Evolutionary conservation across 78 protist genomes (phyloP).

Genomic region (Salpingoeca rosetta): DNA sequence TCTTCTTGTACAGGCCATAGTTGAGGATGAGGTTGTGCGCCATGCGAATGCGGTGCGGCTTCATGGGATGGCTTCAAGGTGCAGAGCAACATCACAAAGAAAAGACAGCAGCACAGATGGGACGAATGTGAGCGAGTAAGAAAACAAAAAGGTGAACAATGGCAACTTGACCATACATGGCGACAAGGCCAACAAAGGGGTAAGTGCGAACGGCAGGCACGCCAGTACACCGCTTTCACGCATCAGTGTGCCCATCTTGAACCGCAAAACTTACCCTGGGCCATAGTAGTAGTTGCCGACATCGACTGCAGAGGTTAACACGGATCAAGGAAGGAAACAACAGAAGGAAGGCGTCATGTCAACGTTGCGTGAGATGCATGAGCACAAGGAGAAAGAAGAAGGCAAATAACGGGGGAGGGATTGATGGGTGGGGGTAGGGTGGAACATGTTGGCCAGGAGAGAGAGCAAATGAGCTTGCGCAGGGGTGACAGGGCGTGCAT

Average conservation of each 20-base stretch:
- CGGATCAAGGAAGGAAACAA: too few species aligned
- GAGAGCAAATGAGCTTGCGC: too few species aligned
- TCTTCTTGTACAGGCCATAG: slow-evolving; percentile 80
- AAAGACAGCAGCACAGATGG: neutral
- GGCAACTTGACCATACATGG: neutral
- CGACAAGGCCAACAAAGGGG: neutral
- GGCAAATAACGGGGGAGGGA: neutral
- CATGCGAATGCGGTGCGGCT: slow-evolving; percentile 92
- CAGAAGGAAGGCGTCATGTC: too few species aligned
- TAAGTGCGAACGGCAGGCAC: too few species aligned
- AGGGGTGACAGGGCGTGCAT: neutral
- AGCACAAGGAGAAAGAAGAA: neutral
- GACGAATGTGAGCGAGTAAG: neutral
- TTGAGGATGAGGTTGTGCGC: slow-evolving; percentile 87
- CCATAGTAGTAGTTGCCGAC: slow-evolving; percentile 45
- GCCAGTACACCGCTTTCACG: too few species aligned
- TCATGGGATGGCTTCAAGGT: slow-evolving; percentile 85
- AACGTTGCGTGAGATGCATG: too few species aligned
- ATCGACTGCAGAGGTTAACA: slow-evolving; percentile 21
- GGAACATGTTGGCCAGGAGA: too few species aligned
- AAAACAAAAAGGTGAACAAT: neutral
- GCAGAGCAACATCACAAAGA: neutral
- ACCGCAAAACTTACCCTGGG: slow-evolving; percentile 32
- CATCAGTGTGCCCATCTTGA: too few species aligned
- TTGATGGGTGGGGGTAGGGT: too few species aligned